phyloP scores from a whole-genome alignment of 2,329 filamentous ascomycete genomes.

The Ophiostoma tasmaniense region DNA sequence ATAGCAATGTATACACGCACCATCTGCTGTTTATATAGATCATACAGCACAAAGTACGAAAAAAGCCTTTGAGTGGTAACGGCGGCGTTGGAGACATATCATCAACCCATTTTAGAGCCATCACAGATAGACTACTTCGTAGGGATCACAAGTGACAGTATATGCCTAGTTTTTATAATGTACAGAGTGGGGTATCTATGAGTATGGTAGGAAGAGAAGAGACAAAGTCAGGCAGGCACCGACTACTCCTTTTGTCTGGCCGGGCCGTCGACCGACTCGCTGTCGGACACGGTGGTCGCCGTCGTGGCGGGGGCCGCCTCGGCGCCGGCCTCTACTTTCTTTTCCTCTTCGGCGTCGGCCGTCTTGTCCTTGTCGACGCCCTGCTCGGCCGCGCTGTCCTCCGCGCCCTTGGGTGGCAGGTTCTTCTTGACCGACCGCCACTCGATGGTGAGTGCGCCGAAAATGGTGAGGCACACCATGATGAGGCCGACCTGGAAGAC shows the following conservation, averaged over 20 bases:
- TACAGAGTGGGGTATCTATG: background rate
- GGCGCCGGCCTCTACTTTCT: background rate
- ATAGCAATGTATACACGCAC: too few species aligned
- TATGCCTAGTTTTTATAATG: background rate
- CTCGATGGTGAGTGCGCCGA: conserved; percentile 46
- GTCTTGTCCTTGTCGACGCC: background rate
- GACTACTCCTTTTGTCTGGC: background rate
- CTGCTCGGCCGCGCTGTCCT: background rate
- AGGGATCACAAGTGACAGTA: too few species aligned
- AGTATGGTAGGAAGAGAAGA: background rate
- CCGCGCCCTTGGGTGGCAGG: background rate
- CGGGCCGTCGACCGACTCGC: background rate
- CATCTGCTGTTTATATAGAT: too few species aligned
- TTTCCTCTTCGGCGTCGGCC: background rate
- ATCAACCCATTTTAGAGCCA: too few species aligned
- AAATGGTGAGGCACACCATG: conserved; percentile 38
- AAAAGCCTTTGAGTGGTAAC: too few species aligned
- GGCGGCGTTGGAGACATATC: too few species aligned
- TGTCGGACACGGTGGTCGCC: background rate
- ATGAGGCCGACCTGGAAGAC: conserved; percentile 49
- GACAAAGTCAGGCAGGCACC: background rate
- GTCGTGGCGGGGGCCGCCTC: background rate
- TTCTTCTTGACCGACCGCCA: conserved; percentile 35
- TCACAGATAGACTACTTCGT: too few species aligned
- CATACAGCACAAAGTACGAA: too few species aligned